Evolutionary conservation across 2,329 filamentous ascomycete species (phyloP).

Genomic region (Calonectria hawksworthii): DNA sequence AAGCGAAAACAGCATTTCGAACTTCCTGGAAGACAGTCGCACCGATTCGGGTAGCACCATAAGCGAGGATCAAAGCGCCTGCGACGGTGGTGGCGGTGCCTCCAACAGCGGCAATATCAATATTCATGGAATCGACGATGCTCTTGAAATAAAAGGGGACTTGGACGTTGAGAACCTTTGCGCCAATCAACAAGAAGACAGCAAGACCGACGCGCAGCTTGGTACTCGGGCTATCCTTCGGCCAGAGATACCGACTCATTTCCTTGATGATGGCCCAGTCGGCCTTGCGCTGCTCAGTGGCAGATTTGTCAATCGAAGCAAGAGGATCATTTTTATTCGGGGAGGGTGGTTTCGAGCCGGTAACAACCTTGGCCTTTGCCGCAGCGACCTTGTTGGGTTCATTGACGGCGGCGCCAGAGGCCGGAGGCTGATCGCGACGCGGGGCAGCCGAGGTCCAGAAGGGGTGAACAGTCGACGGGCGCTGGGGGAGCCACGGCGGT

Average conservation of each 20-base stretch:
- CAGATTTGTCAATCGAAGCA: slow-evolving; percentile 61
- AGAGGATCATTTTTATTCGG: slow-evolving; percentile 50
- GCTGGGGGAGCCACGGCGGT: slow-evolving; percentile 48
- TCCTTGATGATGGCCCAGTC: slow-evolving; percentile 99
- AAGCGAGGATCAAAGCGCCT: slow-evolving; percentile 93
- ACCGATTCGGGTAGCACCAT: slow-evolving; percentile 89
- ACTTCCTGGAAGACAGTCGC: slow-evolving; percentile 93
- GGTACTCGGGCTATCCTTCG: slow-evolving; percentile 80
- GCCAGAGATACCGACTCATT: slow-evolving; percentile 97
- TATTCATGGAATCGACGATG: slow-evolving; percentile 98
- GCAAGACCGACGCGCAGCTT: slow-evolving; percentile 88
- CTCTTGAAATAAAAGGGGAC: slow-evolving; percentile 99
- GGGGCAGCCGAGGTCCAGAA: slow-evolving; percentile 51
- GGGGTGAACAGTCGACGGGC: slow-evolving; percentile 43
- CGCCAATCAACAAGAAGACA: slow-evolving; percentile 86
- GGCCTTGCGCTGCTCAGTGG: slow-evolving; percentile 92
- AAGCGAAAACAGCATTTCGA: slow-evolving; percentile 96
- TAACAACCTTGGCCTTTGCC: slow-evolving; percentile 36
- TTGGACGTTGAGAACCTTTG: slow-evolving; percentile 97
- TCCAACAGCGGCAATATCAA: slow-evolving; percentile 89
- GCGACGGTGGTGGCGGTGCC: slow-evolving; percentile 91
- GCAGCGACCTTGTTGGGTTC: slow-evolving; percentile 37
- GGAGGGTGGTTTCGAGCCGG: slow-evolving; percentile 37
- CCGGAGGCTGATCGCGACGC: slow-evolving; percentile 46
- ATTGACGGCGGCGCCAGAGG: slow-evolving; percentile 30